phyloP scores from a whole-genome alignment of 2,329 filamentous ascomycete species.

The Phaeosphaeria sp. region DNA sequence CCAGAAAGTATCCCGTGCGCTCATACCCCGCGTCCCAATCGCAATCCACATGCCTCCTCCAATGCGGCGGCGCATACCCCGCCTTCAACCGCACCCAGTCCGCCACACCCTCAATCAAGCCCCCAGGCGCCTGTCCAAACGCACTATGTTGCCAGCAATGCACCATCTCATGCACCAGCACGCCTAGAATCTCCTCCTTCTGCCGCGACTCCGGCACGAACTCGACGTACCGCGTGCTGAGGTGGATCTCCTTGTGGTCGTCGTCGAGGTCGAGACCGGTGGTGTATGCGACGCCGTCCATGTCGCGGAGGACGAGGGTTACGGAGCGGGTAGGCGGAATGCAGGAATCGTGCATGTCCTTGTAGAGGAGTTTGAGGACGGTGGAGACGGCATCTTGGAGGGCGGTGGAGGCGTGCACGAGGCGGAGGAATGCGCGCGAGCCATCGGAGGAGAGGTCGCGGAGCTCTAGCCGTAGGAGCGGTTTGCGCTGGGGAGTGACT shows the following conservation, averaged over 20 bases:
- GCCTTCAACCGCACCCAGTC: slow-evolving; percentile 88
- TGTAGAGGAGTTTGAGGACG: slow-evolving; percentile 78
- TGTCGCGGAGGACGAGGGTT: slow-evolving; percentile 79
- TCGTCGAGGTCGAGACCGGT: slow-evolving; percentile 77
- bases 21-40: slow-evolving; percentile 93
- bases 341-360: slow-evolving; percentile 27
- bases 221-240: slow-evolving; percentile 78
- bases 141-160: slow-evolving; percentile 91
- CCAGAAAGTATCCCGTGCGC: slow-evolving; percentile 87
- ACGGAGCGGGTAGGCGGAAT: slow-evolving; percentile 79
- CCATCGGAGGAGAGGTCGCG: slow-evolving; percentile 64
- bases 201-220: slow-evolving; percentile 42
- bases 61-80: slow-evolving; percentile 79
- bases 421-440: slow-evolving; percentile 69
- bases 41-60: slow-evolving; percentile 66
- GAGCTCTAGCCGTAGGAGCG: slow-evolving; percentile 56
- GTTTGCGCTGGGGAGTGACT: slow-evolving; percentile 44
- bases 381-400: slow-evolving; percentile 69
- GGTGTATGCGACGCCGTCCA: slow-evolving; percentile 89
- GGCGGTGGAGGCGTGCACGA: slow-evolving; percentile 67
- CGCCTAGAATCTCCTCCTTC: slow-evolving; percentile 75
- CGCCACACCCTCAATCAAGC: slow-evolving; percentile 88
- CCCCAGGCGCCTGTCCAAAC: slow-evolving; percentile 63
- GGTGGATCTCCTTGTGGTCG: slow-evolving; percentile 92
- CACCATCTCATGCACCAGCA: slow-evolving; percentile 90